Percentiles rank a stretch among this genome's conserved stretches.
phyloP scores from a whole-genome alignment of 2,329 filamentous ascomycete species.

The Pezicula carpinea region DNA sequence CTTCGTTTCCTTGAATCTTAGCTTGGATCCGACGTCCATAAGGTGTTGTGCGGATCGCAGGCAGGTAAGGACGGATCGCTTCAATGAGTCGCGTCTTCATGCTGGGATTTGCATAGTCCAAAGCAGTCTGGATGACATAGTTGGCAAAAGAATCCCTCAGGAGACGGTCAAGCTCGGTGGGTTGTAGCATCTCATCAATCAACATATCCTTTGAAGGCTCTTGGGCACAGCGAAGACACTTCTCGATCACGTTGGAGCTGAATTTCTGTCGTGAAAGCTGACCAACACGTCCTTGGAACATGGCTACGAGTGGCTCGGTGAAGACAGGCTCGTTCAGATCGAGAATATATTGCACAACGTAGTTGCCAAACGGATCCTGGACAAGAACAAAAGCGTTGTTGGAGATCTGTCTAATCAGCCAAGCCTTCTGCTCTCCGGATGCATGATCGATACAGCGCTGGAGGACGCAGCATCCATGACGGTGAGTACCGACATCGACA shows the following conservation, averaged over 20 bases:
- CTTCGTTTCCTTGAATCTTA: conserved; percentile 68
- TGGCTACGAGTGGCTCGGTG: conserved; percentile 80
- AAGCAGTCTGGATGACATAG: conserved; percentile 95
- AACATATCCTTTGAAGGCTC: conserved; percentile 71
- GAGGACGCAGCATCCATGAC: conserved; percentile 95
- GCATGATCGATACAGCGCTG: conserved; percentile 98
- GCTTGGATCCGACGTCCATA: conserved; percentile 91
- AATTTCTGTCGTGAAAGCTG: conserved; percentile 91
- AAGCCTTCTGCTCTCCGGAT: conserved; percentile 80
- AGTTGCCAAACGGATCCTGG: conserved; percentile 97
- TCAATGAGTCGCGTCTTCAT: conserved; percentile 77
- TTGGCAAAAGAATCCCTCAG: conserved; percentile 93
- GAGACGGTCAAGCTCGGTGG: conserved; percentile 78
- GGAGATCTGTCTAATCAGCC: conserved; percentile 83
- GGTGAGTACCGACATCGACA: conserved; percentile 89
- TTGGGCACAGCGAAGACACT: conserved; percentile 82
- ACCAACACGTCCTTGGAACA: conserved; percentile 70
- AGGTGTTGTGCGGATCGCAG: conserved; percentile 81
- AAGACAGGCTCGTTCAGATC: conserved; percentile 85
- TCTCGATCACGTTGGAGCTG: conserved; percentile 98
- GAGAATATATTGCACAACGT: conserved; percentile 97
- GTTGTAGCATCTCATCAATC: conserved; percentile 75
- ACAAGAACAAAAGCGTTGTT: conserved; percentile 83
- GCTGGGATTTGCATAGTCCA: conserved; percentile 74
- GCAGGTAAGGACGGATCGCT: conserved; percentile 77